These are phyloP conservation scores for Amanita muscaria DNA, from an alignment of 768 basidiomycete genomes.

Conservation along the genomic window DNA sequence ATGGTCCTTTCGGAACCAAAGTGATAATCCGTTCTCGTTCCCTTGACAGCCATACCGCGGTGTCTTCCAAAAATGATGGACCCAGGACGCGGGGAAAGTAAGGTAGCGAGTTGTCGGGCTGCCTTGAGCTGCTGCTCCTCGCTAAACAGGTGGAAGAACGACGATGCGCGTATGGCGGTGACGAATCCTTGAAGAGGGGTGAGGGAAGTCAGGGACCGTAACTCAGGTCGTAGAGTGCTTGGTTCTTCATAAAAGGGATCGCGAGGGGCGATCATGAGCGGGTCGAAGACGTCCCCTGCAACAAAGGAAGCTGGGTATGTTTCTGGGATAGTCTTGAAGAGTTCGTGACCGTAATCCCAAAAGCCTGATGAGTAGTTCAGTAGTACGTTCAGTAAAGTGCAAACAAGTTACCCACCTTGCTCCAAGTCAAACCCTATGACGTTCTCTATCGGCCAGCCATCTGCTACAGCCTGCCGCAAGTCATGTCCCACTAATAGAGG, in stretches of 20 bases:
- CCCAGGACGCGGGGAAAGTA: constrained; percentile 26
- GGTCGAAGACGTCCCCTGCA: constrained; percentile 45
- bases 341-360: too few relatives aligned
- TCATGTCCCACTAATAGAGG: constrained; percentile 29
- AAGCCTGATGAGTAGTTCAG: constrained; percentile 32
- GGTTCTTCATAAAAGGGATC: not conserved
- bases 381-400: not conserved
- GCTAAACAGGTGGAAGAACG: constrained; percentile 30
- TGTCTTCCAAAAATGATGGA: too few relatives aligned
- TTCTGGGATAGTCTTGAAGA: constrained; percentile 41
- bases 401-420: constrained; percentile 15
- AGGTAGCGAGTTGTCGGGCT: constrained; percentile 20
- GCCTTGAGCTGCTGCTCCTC: constrained; percentile 23
- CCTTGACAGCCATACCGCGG: constrained; percentile 24
- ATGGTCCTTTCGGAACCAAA: too few relatives aligned
- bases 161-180: too few relatives aligned
- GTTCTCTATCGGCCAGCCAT: constrained; percentile 20
- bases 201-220: constrained; percentile 17
- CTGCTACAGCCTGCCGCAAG: constrained; percentile 27
- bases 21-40: constrained; percentile 15
- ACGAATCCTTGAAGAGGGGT: constrained; percentile 31
- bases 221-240: constrained; percentile 8
- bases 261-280: constrained; percentile 28
- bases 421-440: constrained; percentile 29
- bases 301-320: constrained; percentile 49